A percentile compares a stretch with the other conserved stretches of the same genome.
phyloP scores from a whole-genome alignment of 1,284 basidiomycete genomes.

The Sporisorium reilianum region DNA sequence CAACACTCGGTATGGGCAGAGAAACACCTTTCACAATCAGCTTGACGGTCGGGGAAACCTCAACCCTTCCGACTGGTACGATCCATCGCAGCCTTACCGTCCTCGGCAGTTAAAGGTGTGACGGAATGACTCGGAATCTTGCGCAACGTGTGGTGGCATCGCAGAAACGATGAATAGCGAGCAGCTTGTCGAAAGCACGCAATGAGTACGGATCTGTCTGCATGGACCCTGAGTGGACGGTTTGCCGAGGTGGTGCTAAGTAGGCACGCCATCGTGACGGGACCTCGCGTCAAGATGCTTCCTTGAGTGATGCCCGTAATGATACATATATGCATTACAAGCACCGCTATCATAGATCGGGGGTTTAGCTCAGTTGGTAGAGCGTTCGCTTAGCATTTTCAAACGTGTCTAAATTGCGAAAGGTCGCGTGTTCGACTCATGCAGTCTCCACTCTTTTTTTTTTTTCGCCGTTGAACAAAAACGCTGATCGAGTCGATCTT shows the following conservation, averaged over 20 bases:
- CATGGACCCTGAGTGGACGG: not conserved
- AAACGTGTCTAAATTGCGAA: slow-evolving; percentile 44
- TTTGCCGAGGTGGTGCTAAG: slow-evolving; percentile 30
- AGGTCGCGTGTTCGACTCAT: slow-evolving; percentile 63
- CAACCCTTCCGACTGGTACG: too few relatives aligned
- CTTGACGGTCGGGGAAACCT: too few relatives aligned
- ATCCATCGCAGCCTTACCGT: too few relatives aligned
- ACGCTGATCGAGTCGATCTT: too few relatives aligned
- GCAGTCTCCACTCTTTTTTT: slow-evolving; percentile 49
- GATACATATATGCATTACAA: slow-evolving; percentile 11
- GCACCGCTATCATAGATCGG: slow-evolving; percentile 9
- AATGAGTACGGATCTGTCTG: not conserved
- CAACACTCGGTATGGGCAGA: too few relatives aligned
- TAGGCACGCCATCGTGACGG: slow-evolving; percentile 24
- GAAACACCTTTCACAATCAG: too few relatives aligned
- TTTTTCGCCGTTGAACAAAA: not conserved
- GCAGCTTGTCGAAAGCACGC: slow-evolving; percentile 23
- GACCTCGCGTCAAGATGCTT: slow-evolving; percentile 27
- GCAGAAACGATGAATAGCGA: not conserved
- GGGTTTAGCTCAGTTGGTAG: slow-evolving; percentile 62
- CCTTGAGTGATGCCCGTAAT: too few relatives aligned
- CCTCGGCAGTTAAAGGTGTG: too few relatives aligned
- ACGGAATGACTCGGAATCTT: not conserved
- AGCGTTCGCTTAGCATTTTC: slow-evolving; percentile 59
- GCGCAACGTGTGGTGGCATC: not conserved